Evolutionary conservation across 345 rosid species (phyloP).

Genomic region (Clarkia xantiana): DNA sequence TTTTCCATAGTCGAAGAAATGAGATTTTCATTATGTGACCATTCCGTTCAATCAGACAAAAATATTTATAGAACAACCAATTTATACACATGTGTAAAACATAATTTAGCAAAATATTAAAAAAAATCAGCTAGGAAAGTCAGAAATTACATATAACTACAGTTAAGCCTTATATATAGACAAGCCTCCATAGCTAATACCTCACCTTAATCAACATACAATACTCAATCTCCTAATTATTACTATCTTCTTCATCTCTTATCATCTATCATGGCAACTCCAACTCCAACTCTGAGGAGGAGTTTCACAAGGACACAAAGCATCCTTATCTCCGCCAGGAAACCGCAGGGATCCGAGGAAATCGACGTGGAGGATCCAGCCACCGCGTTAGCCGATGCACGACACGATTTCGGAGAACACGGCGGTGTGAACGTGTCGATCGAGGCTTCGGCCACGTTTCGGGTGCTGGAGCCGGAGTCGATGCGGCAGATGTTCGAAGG

Average conservation of each 20-base stretch:
- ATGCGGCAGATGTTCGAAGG: constrained; percentile 87
- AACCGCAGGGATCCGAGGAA: constrained; percentile 33
- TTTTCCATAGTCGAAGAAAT: too few relatives aligned
- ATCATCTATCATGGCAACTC: not conserved
- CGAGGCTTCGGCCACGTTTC: constrained; percentile 97
- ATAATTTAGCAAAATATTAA: too few relatives aligned
- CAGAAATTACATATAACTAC: too few relatives aligned
- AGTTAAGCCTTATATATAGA: constrained; percentile 5
- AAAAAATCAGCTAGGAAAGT: too few relatives aligned
- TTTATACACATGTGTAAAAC: too few relatives aligned
- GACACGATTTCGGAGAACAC: constrained; percentile 94
- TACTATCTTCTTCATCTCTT: not conserved
- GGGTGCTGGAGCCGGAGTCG: constrained; percentile 93
- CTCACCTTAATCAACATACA: not conserved
- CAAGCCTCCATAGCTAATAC: not conserved
- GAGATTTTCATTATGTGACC: too few relatives aligned
- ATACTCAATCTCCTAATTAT: not conserved
- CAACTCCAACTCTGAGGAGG: constrained; percentile 13
- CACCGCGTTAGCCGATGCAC: constrained; percentile 55
- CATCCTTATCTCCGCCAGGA: constrained; percentile 31
- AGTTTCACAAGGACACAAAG: constrained; percentile 19
- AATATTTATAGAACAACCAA: too few relatives aligned
- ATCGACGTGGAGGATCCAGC: constrained; percentile 54
- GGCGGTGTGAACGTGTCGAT: constrained; percentile 98
- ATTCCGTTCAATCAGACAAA: too few relatives aligned